Conservation (phyloP, 2,329 filamentous ascomycete genomes). For the Ophiostoma perfectum region DNA sequence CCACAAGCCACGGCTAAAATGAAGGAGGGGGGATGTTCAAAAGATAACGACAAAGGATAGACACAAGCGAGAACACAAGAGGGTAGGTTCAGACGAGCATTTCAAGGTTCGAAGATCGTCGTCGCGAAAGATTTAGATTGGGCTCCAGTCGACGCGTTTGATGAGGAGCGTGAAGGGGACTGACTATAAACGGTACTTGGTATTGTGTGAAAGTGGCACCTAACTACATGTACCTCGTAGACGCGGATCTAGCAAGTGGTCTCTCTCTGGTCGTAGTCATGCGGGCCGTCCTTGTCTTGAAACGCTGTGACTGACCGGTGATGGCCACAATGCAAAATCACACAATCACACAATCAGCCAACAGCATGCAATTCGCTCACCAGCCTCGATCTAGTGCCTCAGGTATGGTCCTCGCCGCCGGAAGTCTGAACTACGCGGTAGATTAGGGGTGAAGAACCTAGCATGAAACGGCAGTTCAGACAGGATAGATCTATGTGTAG, state of each 20-base stretch:
- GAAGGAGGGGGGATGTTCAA: background rate
- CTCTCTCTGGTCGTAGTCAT: background rate
- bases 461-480: slow-evolving; percentile 20
- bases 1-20: background rate
- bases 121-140: slow-evolving; percentile 7
- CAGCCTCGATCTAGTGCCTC: too few relatives aligned
- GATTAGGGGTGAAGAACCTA: slow-evolving; percentile 15
- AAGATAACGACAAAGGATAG: background rate
- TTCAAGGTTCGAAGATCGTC: background rate
- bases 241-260: background rate
- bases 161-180: background rate
- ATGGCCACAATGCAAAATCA: too few relatives aligned
- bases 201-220: background rate
- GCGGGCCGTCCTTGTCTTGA: too few relatives aligned
- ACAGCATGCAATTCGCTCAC: too few relatives aligned
- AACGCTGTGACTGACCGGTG: too few relatives aligned
- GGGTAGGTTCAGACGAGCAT: slow-evolving; percentile 2
- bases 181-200: background rate
- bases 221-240: background rate
- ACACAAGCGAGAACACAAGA: background rate
- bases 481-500: too few relatives aligned
- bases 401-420: too few relatives aligned
- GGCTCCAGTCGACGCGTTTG: slow-evolving; percentile 7
- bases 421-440: background rate
- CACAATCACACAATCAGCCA: too few relatives aligned